A percentile compares a stretch with the other conserved stretches of the same genome.
Evolutionary conservation across 2,329 filamentous ascomycete species (phyloP).

Genomic region (Fusarium napiforme): DNA sequence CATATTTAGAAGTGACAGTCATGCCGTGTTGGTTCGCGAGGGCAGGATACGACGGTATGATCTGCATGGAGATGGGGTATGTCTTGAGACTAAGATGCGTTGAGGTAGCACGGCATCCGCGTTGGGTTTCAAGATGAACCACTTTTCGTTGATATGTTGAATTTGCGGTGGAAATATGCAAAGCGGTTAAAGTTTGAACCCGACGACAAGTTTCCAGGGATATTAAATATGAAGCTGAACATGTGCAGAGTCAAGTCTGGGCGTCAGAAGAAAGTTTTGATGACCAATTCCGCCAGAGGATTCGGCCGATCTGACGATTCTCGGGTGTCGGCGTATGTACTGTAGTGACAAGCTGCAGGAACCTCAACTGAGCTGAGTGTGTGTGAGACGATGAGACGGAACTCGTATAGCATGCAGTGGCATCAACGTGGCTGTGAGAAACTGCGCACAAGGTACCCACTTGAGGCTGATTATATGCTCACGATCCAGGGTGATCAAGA

Average conservation of each 20-base stretch:
- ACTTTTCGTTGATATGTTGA: not conserved
- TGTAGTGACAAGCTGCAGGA: not conserved
- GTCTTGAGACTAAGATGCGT: not conserved
- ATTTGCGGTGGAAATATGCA: not conserved
- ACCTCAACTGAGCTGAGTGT: not conserved
- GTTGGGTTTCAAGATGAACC: not conserved
- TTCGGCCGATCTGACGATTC: not conserved
- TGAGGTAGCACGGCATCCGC: not conserved
- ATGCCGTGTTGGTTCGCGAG: not conserved
- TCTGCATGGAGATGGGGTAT: not conserved
- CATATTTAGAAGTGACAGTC: not conserved
- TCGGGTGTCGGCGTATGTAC: not conserved
- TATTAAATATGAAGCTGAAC: not conserved
- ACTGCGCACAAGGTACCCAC: not conserved
- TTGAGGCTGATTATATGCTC: constrained; percentile 4
- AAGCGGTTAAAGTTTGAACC: not conserved
- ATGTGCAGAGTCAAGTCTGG: not conserved
- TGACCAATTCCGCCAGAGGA: not conserved
- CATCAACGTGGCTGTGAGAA: not conserved
- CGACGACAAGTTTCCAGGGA: not conserved
- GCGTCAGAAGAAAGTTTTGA: not conserved
- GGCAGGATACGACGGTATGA: not conserved
- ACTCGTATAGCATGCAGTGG: not conserved
- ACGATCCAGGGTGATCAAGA: not conserved
- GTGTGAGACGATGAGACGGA: not conserved